These are phyloP conservation scores for Mycena olivaceomarginata DNA, from an alignment of 768 basidiomycete species.

Conservation along the genomic window DNA sequence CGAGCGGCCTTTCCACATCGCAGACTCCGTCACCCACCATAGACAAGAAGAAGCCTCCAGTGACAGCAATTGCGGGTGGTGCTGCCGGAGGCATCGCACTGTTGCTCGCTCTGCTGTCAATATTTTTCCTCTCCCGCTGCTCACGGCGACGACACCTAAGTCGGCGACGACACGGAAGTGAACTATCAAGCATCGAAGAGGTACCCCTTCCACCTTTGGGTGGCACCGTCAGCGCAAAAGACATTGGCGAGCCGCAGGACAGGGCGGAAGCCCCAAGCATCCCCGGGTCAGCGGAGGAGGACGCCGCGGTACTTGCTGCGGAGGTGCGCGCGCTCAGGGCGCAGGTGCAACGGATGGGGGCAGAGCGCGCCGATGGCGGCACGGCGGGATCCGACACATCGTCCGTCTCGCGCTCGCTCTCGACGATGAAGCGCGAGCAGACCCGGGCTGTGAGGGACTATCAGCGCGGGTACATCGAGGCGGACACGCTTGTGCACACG, in stretches of 20 bases:
- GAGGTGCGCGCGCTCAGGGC: not conserved
- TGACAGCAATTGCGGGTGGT: not conserved
- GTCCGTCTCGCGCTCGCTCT: not conserved
- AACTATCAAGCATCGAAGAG: not conserved
- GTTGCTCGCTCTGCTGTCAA: not conserved
- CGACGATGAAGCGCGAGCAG: constrained; percentile 21
- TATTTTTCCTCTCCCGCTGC: not conserved
- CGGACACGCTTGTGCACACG: constrained; percentile 2
- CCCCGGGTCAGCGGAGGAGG: too few species aligned
- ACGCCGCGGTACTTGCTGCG: not conserved
- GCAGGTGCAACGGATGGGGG: not conserved
- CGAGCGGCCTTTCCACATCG: too few species aligned
- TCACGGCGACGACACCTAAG: too few species aligned
- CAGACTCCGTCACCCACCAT: not conserved
- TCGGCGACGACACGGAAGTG: too few species aligned
- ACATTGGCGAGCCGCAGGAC: not conserved
- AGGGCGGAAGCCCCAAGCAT: too few species aligned
- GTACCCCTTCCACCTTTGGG: not conserved
- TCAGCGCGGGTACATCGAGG: not conserved
- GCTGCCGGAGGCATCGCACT: not conserved
- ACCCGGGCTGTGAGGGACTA: not conserved
- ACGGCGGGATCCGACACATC: not conserved
- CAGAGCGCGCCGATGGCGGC: not conserved
- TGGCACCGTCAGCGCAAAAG: not conserved
- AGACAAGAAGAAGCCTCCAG: not conserved